Evolutionary conservation across 1,284 basidiomycete species (phyloP), one percentile per base, ranked within the genome.

Genomic region (Wallemia hederae): DNA sequence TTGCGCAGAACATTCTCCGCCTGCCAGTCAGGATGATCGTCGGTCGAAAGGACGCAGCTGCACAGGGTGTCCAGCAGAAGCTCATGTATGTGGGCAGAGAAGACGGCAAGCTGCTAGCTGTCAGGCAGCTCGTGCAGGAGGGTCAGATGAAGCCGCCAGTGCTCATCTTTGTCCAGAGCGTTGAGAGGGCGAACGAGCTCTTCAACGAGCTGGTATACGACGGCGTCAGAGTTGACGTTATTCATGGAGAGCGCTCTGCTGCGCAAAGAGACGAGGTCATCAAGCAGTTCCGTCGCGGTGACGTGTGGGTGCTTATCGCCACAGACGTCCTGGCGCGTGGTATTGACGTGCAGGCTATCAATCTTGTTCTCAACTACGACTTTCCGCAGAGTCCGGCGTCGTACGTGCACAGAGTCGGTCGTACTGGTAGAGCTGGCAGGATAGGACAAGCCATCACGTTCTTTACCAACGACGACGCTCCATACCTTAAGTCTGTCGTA

Each of bases 311-410:
- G 26, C 79, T 96, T 76, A 78, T 94, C 59, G 85, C 82, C 64
- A 96, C 90, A 17, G 91, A 96, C 68, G 85, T 94, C 34, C 84
- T 94, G 82, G 89, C 88, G 14, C 78, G 94, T 64, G 94, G 92
- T 2, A 91, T 98, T 80, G 92, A 98, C 69, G 97, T 98, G 74
- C 85, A 86, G 69, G 90, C 90, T 15, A 82, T 98, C 55, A 77
- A 83, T 64, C 82, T 96, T 66, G 91, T 98, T 14, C 83, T 98
- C 69, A 98, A 96, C 71, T 96, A 90, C 67, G 90, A 94, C 71
- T 92, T 94, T 71, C 90, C 90, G 1, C 88, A 83, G 60, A 89
- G 80, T 61, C 83, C 92, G 1, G 89, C 94, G 70, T 87, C 82
- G 66, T 98, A 98, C 68, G 80, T 98, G 29, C 92, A 98, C 72